Evolutionary conservation across 768 basidiomycete species (phyloP).

Genomic region (Mycena pura): DNA sequence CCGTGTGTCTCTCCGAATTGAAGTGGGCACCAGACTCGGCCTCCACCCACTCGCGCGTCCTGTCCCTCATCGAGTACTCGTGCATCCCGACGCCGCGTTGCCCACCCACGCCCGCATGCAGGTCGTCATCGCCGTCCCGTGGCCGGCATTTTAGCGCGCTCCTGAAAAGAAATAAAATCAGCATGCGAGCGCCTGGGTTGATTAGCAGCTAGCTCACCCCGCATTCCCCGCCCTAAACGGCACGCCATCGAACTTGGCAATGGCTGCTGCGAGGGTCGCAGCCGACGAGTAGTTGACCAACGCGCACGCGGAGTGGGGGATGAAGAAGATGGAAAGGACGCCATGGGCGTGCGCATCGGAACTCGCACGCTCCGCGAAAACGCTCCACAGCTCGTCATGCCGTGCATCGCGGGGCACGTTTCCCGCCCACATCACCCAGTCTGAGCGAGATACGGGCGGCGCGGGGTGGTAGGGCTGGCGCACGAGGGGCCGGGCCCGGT

Average conservation of each 20-base stretch:
- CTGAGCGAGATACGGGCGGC: constrained; percentile 74
- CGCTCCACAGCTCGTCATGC: constrained; percentile 84
- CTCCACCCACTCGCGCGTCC: constrained; percentile 44
- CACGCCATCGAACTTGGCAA: constrained; percentile 72
- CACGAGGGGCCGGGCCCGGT: constrained; percentile 24
- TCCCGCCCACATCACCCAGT: constrained; percentile 97
- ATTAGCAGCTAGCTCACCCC: constrained; percentile 57
- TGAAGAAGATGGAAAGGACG: constrained; percentile 87
- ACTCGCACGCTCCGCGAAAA: constrained; percentile 66
- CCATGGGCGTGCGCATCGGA: too few relatives aligned
- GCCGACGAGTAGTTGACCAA: constrained; percentile 87
- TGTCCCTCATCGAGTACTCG: constrained; percentile 60
- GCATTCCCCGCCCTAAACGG: constrained; percentile 79
- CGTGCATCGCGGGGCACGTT: constrained; percentile 86
- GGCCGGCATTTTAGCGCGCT: too few relatives aligned
- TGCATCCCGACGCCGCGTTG: constrained; percentile 90
- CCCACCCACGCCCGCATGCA: constrained; percentile 88
- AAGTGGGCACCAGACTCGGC: too few relatives aligned
- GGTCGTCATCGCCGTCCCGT: constrained; percentile 77
- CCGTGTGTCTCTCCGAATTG: too few relatives aligned
- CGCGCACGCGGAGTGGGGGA: constrained; percentile 88
- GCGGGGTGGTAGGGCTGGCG: constrained; percentile 72
- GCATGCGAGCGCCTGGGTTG: too few relatives aligned
- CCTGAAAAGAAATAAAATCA: too few relatives aligned
- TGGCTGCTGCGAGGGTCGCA: constrained; percentile 66